Base-by-base conservation (phyloP, 2,329 filamentous ascomycete genomes). In the Fusarium pseudocircinatum region DNA sequence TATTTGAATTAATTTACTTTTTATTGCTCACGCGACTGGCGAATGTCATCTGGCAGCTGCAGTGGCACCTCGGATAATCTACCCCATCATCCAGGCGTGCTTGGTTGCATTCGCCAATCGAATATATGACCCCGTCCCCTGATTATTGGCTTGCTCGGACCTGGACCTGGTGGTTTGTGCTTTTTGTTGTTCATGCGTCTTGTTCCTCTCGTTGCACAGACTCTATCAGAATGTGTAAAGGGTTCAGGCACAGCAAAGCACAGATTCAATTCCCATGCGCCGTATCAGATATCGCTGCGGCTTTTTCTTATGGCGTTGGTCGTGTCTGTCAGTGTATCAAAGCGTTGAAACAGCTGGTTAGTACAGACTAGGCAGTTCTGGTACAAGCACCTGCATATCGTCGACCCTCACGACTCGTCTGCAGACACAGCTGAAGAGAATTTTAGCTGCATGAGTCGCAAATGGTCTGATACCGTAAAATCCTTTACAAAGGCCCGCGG, bases 41-140 rank as follows among this genome's bases (percentile, higher is more conserved):
- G 28, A 54, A 59, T 34, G 40, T 26, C 34, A 36, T 59, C 56
- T 67, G 44, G 54, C 61, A 67, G 7, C 64, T 67, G 52, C 61
- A 59, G 42, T 59, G 37, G 34, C 42, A 65, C 42, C 63, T 36
- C 30, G 60, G 49, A 34, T 58, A 57, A 16, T 57, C 16, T 46
- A 24, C 39, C 37, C 34, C 22, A 26, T 20, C 22, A 42, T 36
- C 46, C 40, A 39, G 60, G 32, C 36, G 56, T 28, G 56, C 16
- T 58, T 47, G 40, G 57, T 61, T 53, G 43, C 58, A 58, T 60
- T 73, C 70, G 70, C 70, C 67, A 71, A 73, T 73, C 70, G 70
- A 61, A 49, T 37, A 63, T 39, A 52, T 28, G 26, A 34, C 30
- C 37, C 36, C 22, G 39, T 44, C 34, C 40, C 39, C 22, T 42